Evolutionary conservation across 805 yeast species (phyloP).

Genomic region (Brettanomyces naardenensis): DNA sequence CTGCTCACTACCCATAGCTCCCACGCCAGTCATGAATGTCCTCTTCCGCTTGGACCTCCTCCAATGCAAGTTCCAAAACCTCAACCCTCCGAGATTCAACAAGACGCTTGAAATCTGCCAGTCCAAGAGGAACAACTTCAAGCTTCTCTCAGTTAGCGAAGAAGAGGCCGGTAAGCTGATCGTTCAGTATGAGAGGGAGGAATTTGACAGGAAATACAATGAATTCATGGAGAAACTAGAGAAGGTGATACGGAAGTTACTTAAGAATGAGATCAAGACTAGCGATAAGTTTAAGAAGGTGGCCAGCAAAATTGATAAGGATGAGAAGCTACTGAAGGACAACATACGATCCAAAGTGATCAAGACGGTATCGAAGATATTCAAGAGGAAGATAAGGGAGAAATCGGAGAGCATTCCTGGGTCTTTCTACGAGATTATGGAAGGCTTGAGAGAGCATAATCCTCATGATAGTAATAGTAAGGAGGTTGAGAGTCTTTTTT

Average conservation of each 20-base stretch:
- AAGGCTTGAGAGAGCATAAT: constrained; percentile 22
- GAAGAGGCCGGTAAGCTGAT: constrained; percentile 41
- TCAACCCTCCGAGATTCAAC: constrained; percentile 40
- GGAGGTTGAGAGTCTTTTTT: constrained; percentile 37
- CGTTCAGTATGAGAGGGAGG: constrained; percentile 32
- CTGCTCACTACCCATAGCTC: too few relatives aligned
- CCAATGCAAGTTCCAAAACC: constrained; percentile 38
- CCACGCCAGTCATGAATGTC: too few relatives aligned
- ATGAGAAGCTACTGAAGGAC: constrained; percentile 2
- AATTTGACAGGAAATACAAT: constrained; percentile 43
- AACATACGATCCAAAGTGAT: constrained; percentile 16
- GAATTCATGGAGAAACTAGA: constrained; percentile 33
- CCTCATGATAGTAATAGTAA: constrained; percentile 35
- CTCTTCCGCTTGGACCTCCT: constrained; percentile 50
- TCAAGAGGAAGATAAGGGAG: constrained; percentile 9
- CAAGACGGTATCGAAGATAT: constrained; percentile 9
- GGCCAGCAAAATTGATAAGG: constrained; percentile 3
- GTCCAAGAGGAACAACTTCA: constrained; percentile 34
- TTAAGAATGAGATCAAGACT: constrained; percentile 5
- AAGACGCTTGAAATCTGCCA: constrained; percentile 38
- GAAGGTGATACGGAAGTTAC: constrained; percentile 26
- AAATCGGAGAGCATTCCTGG: constrained; percentile 23
- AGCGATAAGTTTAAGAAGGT: constrained; percentile 1
- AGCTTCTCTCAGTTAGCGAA: constrained; percentile 27
- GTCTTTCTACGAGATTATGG: constrained; percentile 23